Base-by-base conservation (phyloP, 169 alveolate species). In the Neospora caninum region DNA sequence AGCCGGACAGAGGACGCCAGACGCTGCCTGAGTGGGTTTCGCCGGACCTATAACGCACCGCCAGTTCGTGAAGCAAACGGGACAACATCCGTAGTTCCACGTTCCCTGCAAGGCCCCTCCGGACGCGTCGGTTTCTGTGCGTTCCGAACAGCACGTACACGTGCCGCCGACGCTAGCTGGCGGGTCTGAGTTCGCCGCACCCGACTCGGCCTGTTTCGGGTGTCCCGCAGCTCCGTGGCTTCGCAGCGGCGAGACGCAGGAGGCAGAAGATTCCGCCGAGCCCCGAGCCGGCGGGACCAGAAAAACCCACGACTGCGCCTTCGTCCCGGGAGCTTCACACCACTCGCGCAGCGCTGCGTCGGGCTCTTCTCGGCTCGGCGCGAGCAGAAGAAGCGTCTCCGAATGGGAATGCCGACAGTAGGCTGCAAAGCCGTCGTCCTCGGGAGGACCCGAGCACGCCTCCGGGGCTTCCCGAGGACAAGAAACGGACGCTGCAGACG, bases 1-100 rank as follows among this genome's bases (percentile, higher is more conserved):
- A 10, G 86, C 9, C 27, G 27, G 86, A 78, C 36, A 7, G 83
- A 9, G 18, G 83, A n/a, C 39, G 39, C 38, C 83, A 27, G 34
- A 7, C 36, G 39, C 49, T 10, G 39, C 27, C 45, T n/a, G 45
- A 20, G 39, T 43, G 2, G 41, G 41, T 43, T n/a, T n/a, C 45
- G 86, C 29, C 13, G 86, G 1, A 20, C 86, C 86, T 0, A 78
- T 43, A 16, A 78, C 86, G 86, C 86, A 78, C 22, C 86, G 86
- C 86, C 86, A 78, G 86, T 78, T 78, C 22, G 39, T 25, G 86
- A 78, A 78, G 86, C 86, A 78, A n/a, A n/a, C 22, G 9, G 86
- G 45, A 43, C 86, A 78, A 2, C 86, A 20, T 10, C 45, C 86
- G 45, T 78, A 78, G 45, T n/a, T 38, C 86, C 86, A 78, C 39